phyloP scores from a whole-genome alignment of 75 land plant genomes.

The Adiantum capillusveneris region DNA sequence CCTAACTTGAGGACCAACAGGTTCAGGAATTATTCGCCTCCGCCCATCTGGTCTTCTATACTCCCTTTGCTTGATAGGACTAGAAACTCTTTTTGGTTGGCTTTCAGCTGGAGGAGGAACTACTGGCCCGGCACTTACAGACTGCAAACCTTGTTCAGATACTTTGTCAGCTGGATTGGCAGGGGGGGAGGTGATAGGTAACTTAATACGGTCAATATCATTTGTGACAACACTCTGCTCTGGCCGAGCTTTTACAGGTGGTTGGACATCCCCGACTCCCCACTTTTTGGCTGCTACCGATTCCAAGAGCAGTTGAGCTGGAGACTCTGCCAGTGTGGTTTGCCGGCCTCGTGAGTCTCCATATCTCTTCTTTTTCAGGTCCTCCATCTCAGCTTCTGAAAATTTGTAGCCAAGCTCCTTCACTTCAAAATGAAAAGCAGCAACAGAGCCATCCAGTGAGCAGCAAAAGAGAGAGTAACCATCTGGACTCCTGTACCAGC shows the following conservation, averaged over 20 bases:
- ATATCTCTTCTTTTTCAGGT: constrained; percentile 78
- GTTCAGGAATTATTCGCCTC: constrained; percentile 93
- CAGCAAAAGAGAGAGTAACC: constrained; percentile 96
- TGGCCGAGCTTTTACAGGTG: background rate
- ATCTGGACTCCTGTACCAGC: constrained; percentile 89
- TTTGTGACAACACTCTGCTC: background rate
- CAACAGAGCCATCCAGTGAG: constrained; percentile 92
- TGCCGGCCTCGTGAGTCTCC: constrained; percentile 69
- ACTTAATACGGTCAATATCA: no score
- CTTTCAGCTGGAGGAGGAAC: background rate
- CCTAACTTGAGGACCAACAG: constrained; percentile 63
- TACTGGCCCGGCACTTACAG: constrained; percentile 6
- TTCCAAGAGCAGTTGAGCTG: constrained; percentile 27
- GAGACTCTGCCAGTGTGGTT: constrained; percentile 26
- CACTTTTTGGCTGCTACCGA: constrained; percentile 28
- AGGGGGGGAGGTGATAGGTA: background rate
- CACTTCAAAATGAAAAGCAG: constrained; percentile 82
- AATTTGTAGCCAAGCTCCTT: constrained; percentile 79
- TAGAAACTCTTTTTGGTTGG: constrained; percentile 21
- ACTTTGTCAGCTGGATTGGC: constrained; percentile 3
- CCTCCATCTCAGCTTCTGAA: constrained; percentile 76
- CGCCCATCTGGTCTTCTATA: constrained; percentile 93
- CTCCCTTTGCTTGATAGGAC: constrained; percentile 89
- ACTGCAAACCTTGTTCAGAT: background rate
- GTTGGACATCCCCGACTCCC: constrained; percentile 14